Evolutionary conservation across 805 yeast genomes (phyloP).

Genomic region (Cyberlindnera veronae): DNA sequence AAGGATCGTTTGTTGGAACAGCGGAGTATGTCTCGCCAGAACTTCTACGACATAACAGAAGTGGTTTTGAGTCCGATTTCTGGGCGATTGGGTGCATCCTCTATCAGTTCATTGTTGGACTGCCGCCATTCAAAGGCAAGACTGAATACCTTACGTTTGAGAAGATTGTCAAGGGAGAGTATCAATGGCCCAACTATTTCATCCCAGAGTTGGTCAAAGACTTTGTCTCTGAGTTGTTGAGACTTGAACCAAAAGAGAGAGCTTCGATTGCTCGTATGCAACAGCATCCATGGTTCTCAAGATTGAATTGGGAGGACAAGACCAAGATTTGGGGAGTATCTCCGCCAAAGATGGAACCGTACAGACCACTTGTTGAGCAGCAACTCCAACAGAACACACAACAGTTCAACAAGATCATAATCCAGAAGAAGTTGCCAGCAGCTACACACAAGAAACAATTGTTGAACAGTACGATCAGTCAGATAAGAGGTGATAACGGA

Average conservation of each 20-base stretch:
- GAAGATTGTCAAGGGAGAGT: slow-evolving; percentile 76
- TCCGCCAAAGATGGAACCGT: slow-evolving; percentile 69
- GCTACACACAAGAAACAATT: slow-evolving; percentile 24
- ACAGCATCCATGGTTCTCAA: slow-evolving; percentile 66
- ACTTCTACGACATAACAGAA: slow-evolving; percentile 70
- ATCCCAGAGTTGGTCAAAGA: slow-evolving; percentile 61
- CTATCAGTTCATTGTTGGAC: slow-evolving; percentile 91
- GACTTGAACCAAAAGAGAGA: slow-evolving; percentile 68
- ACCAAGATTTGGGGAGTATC: slow-evolving; percentile 63
- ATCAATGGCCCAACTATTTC: slow-evolving; percentile 63
- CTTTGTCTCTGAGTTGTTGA: slow-evolving; percentile 62
- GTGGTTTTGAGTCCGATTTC: slow-evolving; percentile 89
- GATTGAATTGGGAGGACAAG: slow-evolving; percentile 63
- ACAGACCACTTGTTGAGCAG: slow-evolving; percentile 40
- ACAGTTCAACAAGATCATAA: slow-evolving; percentile 14
- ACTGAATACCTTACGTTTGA: slow-evolving; percentile 81
- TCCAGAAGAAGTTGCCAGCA: slow-evolving; percentile 22
- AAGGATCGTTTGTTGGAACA: slow-evolving; percentile 88
- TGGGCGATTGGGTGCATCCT: slow-evolving; percentile 98
- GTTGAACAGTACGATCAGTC: slow-evolving; percentile 23
- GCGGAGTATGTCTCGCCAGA: slow-evolving; percentile 98
- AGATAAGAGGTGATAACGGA: slow-evolving; percentile 22
- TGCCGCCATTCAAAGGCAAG: slow-evolving; percentile 81
- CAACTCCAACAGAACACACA: slow-evolving; percentile 18
- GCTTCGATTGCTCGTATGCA: slow-evolving; percentile 55